phyloP scores from a whole-genome alignment of 805 yeast genomes.

The Cyberlindnera maritima region DNA sequence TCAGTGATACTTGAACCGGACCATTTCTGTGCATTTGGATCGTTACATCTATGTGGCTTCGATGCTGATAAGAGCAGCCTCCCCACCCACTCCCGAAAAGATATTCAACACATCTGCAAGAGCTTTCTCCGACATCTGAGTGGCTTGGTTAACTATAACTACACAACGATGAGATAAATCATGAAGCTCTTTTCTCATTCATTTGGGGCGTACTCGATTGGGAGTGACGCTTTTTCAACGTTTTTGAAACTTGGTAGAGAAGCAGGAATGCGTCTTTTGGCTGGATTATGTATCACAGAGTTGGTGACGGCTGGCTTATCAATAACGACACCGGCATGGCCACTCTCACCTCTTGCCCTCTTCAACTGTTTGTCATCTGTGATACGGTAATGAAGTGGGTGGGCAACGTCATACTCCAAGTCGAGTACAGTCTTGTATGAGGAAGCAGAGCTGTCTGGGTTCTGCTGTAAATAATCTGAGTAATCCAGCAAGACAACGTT shows the following conservation, averaged over 20 bases:
- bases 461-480: conserved; percentile 34
- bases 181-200: neutral
- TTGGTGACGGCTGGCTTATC: conserved; percentile 45
- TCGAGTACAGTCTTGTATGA: conserved; percentile 19
- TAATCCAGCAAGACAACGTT: conserved; percentile 41
- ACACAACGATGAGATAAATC: too few species aligned
- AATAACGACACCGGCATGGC: conserved; percentile 33
- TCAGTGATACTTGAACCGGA: too few species aligned
- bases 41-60: too few species aligned
- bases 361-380: conserved; percentile 14
- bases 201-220: conserved; percentile 38
- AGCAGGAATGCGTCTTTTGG: conserved; percentile 23
- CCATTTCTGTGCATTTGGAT: too few species aligned
- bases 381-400: conserved; percentile 29
- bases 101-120: too few species aligned
- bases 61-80: too few species aligned
- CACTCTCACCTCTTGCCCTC: conserved; percentile 29
- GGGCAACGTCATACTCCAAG: conserved; percentile 28
- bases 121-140: conserved; percentile 5
- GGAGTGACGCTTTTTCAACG: conserved; percentile 58
- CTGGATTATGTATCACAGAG: conserved; percentile 26
- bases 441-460: conserved; percentile 19
- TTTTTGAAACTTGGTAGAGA: conserved; percentile 57
- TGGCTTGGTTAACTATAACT: conserved; percentile 2
- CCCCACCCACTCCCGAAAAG: too few species aligned